These are phyloP conservation scores for Boletus reticulatus DNA, from an alignment of 768 basidiomycete genomes.

Conservation along the genomic window DNA sequence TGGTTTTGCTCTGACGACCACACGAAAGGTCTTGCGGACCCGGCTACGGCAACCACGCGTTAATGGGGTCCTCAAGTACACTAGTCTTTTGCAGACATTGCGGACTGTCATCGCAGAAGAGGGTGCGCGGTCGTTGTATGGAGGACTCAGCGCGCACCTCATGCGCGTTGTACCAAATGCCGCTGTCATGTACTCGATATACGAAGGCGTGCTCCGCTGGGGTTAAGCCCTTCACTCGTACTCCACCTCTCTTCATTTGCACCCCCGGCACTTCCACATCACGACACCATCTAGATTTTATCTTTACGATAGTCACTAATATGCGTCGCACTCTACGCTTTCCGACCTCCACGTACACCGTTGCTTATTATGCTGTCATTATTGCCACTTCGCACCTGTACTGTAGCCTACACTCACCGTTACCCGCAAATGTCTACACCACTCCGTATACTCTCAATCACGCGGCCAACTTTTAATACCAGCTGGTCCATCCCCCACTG, in stretches of 20 bases:
- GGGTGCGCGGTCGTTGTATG: conserved; percentile 81
- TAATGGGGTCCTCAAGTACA: conserved; percentile 79
- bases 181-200: conserved; percentile 94
- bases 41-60: conserved; percentile 86
- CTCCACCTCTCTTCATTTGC: background rate
- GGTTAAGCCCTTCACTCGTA: conserved; percentile 9
- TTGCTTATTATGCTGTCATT: conserved; percentile 16
- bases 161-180: conserved; percentile 98
- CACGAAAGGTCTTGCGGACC: conserved; percentile 78
- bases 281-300: conserved; percentile 13
- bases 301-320: conserved; percentile 15
- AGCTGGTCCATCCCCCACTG: conserved; percentile 81
- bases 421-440: conserved; percentile 24
- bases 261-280: background rate
- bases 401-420: conserved; percentile 17
- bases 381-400: conserved; percentile 14
- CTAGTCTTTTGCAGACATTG: conserved; percentile 81
- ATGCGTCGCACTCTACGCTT: background rate
- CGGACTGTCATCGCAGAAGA: conserved; percentile 87
- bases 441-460: conserved; percentile 36
- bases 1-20: conserved; percentile 1
- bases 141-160: conserved; percentile 90
- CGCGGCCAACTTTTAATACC: conserved; percentile 53
- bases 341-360: conserved; percentile 7
- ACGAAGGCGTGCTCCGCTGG: conserved; percentile 80